Conservation (phyloP, 1,284 basidiomycete species). For the Trametes versicolor region DNA sequence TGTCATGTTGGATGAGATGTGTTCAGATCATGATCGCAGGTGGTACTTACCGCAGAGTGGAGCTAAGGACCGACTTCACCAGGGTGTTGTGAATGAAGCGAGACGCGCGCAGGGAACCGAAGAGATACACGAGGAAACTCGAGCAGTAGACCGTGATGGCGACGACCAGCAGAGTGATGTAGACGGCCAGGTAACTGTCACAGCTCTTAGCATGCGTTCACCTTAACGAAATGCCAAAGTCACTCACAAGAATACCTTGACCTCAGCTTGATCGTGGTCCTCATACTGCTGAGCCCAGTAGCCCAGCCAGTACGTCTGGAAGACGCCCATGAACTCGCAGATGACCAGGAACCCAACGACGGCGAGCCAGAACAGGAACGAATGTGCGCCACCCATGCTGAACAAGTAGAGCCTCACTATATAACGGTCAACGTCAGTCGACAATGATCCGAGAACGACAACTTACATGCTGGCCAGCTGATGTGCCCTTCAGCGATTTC, state of each 20-base stretch:
- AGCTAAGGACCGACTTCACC: conserved; percentile 60
- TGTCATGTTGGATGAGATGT: background rate
- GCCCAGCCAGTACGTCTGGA: conserved; percentile 40
- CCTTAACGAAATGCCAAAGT: background rate
- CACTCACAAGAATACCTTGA: conserved; percentile 45
- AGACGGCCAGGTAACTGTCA: conserved; percentile 54
- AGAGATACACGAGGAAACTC: conserved; percentile 47
- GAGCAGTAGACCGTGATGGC: conserved; percentile 40
- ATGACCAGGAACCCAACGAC: conserved; percentile 39
- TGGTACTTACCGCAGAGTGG: conserved; percentile 53
- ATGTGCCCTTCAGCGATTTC: conserved; percentile 67
- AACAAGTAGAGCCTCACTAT: conserved; percentile 43
- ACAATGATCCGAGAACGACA: too few relatives aligned
- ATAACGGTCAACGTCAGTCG: background rate
- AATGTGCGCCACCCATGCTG: conserved; percentile 44
- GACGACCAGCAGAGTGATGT: conserved; percentile 47
- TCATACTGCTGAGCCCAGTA: conserved; percentile 43
- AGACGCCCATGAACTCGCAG: conserved; percentile 33
- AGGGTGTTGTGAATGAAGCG: conserved; percentile 63
- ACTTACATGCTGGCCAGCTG: conserved; percentile 54
- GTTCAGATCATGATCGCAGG: background rate
- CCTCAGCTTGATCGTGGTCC: conserved; percentile 38
- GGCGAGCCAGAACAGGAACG: conserved; percentile 46
- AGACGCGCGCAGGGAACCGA: conserved; percentile 59
- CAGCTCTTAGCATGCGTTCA: background rate